These are phyloP conservation scores for Botrytis paeoniae DNA, from an alignment of 2,329 filamentous ascomycete genomes.

Conservation along the genomic window DNA sequence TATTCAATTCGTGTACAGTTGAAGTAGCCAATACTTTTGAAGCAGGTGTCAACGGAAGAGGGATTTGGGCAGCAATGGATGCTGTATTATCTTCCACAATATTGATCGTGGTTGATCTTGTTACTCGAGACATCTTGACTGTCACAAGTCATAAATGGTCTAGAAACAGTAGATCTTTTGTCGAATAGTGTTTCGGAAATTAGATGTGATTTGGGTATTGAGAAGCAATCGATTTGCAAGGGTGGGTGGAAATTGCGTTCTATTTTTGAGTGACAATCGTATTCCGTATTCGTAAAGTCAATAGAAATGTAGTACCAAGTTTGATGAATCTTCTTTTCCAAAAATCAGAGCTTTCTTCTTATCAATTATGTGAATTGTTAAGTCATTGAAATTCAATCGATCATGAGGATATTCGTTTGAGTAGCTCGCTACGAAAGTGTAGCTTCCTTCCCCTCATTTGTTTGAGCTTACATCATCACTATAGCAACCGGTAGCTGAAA, in stretches of 20 bases:
- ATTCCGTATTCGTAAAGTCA: constrained; percentile 12
- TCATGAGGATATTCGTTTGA: constrained; percentile 12
- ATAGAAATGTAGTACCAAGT: constrained; percentile 20
- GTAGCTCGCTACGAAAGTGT: neutral
- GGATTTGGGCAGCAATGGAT: constrained; percentile 26
- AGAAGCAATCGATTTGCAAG: constrained; percentile 9
- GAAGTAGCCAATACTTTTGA: constrained; percentile 23
- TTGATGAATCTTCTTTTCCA: constrained; percentile 11
- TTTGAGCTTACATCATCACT: constrained; percentile 6
- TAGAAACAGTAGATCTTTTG: constrained; percentile 16
- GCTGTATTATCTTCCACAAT: constrained; percentile 35
- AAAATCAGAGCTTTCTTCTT: constrained; percentile 7
- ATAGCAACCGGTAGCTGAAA: constrained; percentile 9
- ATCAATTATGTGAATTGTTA: constrained; percentile 4
- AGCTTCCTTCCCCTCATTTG: constrained; percentile 11
- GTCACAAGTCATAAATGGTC: neutral
- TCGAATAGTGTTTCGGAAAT: constrained; percentile 17
- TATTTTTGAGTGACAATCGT: constrained; percentile 14
- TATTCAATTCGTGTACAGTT: constrained; percentile 24
- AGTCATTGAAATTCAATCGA: neutral
- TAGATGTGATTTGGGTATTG: constrained; percentile 17
- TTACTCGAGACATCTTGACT: constrained; percentile 35
- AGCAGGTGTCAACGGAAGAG: constrained; percentile 25
- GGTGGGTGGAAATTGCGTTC: constrained; percentile 18
- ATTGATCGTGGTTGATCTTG: constrained; percentile 35